These are phyloP conservation scores for Penicillium sumatraense DNA, from an alignment of 2,329 filamentous ascomycete genomes.

Conservation along the genomic window DNA sequence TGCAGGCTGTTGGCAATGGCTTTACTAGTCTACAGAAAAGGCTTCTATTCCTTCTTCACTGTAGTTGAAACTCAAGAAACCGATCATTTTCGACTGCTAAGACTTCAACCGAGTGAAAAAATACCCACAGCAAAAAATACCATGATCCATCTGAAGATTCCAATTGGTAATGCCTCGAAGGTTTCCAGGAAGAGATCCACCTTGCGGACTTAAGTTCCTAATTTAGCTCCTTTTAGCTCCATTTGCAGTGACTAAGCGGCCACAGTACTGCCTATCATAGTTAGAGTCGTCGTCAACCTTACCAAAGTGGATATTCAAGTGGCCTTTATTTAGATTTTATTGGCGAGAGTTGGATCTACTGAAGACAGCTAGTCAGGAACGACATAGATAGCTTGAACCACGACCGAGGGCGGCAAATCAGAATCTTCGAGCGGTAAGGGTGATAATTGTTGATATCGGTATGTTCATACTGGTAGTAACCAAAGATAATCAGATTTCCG, in stretches of 20 bases:
- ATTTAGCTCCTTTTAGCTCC: neutral
- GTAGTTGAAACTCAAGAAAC: neutral
- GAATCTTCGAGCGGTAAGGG: neutral
- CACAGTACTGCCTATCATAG: neutral
- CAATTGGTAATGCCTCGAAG: neutral
- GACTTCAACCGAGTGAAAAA: neutral
- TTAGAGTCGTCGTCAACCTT: constrained; percentile 5
- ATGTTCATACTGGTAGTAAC: no score
- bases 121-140: neutral
- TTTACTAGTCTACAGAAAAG: neutral
- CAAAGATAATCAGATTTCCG: no score
- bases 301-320: neutral
- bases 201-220: neutral
- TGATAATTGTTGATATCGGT: no score
- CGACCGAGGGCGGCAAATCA: neutral
- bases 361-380: neutral
- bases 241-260: neutral
- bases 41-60: neutral
- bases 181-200: neutral
- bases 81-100: neutral
- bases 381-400: neutral
- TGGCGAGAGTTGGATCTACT: neutral
- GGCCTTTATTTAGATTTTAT: neutral
- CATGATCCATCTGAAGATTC: neutral
- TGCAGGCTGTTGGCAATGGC: neutral